Conservation (phyloP, 345 rosid genomes). For the Pistacia integerrima region DNA sequence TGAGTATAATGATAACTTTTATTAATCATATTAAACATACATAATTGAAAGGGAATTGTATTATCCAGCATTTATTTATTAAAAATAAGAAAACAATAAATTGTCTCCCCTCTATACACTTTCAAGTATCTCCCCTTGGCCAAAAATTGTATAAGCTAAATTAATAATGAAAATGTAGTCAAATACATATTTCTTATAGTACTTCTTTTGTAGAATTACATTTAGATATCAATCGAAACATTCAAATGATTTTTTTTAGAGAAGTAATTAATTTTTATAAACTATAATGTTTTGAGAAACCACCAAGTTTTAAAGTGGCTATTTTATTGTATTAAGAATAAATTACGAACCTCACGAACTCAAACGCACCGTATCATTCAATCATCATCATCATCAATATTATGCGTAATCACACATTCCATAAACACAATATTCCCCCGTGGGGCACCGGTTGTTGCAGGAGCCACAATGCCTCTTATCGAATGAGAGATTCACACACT, state of each 20-base stretch:
- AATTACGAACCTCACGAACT: conserved; percentile 12
- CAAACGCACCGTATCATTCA: background rate
- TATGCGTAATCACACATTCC: conserved; percentile 79
- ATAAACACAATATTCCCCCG: conserved; percentile 50
- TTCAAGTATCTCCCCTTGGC: background rate
- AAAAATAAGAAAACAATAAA: background rate
- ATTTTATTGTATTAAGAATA: conserved; percentile 35
- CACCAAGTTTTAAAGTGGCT: conserved; percentile 1
- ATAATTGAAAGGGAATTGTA: background rate
- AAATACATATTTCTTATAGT: background rate
- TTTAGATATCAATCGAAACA: too few species aligned
- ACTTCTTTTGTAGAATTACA: conserved; percentile 3
- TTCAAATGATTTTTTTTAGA: too few species aligned
- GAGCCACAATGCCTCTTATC: conserved; percentile 80
- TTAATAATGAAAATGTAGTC: background rate
- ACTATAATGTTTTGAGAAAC: background rate
- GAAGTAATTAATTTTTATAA: background rate
- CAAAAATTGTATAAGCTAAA: background rate
- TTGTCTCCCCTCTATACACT: background rate
- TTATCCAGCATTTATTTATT: background rate
- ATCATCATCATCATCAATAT: background rate
- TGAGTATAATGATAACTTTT: background rate
- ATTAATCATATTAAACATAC: background rate
- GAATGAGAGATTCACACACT: conserved; percentile 52
- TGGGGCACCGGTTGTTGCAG: conserved; percentile 60